Percentiles rank a stretch among this genome's conserved stretches.
These are phyloP conservation scores for Cicer bijugum DNA, from an alignment of 306 rosid species.

Conservation along the genomic window DNA sequence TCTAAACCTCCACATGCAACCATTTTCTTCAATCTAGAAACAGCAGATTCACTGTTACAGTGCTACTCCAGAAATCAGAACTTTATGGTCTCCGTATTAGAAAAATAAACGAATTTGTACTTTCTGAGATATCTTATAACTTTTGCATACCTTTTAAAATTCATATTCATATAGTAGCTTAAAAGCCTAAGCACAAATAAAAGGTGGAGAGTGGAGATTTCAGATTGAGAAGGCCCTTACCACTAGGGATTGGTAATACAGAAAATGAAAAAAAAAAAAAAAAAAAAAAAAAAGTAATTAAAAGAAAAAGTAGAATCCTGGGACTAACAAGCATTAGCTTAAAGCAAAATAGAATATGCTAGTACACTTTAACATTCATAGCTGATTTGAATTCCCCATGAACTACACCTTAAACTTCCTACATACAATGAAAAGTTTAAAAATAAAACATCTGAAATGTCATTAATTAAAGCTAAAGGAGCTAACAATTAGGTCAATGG, in stretches of 20 bases:
- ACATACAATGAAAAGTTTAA: conserved; percentile 47
- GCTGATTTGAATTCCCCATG: conserved; percentile 37
- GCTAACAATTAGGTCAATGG: conserved; percentile 38
- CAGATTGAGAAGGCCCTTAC: neutral
- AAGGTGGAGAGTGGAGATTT: neutral
- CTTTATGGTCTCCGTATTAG: too few species aligned
- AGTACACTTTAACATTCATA: conserved; percentile 46
- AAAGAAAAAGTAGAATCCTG: conserved; percentile 26
- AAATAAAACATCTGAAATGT: conserved; percentile 45
- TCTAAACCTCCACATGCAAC: conserved; percentile 1
- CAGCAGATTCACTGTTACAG: too few species aligned
- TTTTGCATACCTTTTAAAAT: conserved; percentile 34
- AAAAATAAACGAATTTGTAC: neutral
- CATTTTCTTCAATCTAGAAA: neutral
- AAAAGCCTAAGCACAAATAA: neutral
- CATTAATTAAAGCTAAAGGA: conserved; percentile 46
- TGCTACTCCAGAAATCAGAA: too few species aligned
- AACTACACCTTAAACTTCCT: conserved; percentile 40
- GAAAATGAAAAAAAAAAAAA: neutral
- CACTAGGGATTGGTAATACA: neutral
- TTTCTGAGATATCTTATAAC: neutral
- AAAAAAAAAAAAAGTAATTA: conserved; percentile 8
- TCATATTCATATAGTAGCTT: neutral
- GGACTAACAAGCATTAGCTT: conserved; percentile 32
- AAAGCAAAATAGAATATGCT: conserved; percentile 31